A percentile compares a stretch with the other conserved stretches of the same genome.
Conservation (phyloP, 2,329 filamentous ascomycete species). For the Phaeoacremonium minimum region DNA sequence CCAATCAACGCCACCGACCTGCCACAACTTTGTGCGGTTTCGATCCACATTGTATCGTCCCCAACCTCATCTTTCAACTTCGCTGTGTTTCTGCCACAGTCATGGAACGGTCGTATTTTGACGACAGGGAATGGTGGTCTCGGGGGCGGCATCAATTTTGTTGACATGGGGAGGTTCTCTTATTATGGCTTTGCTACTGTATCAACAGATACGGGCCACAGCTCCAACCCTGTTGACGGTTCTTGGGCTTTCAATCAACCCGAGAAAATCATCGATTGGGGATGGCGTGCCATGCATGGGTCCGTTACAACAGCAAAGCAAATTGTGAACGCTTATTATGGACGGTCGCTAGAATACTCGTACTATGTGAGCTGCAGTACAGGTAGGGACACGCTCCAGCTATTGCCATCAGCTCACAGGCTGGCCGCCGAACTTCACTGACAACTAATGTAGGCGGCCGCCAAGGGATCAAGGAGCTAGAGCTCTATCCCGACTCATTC, state of each 20-base stretch:
- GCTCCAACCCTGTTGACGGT: slow-evolving; percentile 19
- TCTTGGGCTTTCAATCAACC: slow-evolving; percentile 32
- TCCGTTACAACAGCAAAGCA: slow-evolving; percentile 44
- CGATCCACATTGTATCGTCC: slow-evolving; percentile 25
- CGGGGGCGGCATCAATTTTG: slow-evolving; percentile 24
- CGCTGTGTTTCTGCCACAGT: slow-evolving; percentile 29
- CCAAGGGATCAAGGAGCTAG: slow-evolving; percentile 43
- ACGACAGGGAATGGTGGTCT: slow-evolving; percentile 33
- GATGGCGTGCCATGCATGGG: slow-evolving; percentile 39
- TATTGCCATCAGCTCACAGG: no score
- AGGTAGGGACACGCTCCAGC: no score
- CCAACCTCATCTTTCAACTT: slow-evolving; percentile 26
- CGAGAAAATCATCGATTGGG: slow-evolving; percentile 33
- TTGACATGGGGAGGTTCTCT: slow-evolving; percentile 21
- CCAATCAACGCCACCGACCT: slow-evolving; percentile 28
- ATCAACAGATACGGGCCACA: slow-evolving; percentile 39
- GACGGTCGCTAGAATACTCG: slow-evolving; percentile 26
- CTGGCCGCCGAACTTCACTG: no score
- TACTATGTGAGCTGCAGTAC: slow-evolving; percentile 51
- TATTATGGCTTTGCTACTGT: slow-evolving; percentile 35
- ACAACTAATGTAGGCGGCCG: no score
- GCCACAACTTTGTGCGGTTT: slow-evolving; percentile 32
- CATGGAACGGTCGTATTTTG: slow-evolving; percentile 30
- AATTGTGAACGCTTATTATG: slow-evolving; percentile 45
- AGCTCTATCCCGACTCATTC: slow-evolving; percentile 45